Conservation (phyloP, 768 basidiomycete genomes). For the Trametes cinnabarina region DNA sequence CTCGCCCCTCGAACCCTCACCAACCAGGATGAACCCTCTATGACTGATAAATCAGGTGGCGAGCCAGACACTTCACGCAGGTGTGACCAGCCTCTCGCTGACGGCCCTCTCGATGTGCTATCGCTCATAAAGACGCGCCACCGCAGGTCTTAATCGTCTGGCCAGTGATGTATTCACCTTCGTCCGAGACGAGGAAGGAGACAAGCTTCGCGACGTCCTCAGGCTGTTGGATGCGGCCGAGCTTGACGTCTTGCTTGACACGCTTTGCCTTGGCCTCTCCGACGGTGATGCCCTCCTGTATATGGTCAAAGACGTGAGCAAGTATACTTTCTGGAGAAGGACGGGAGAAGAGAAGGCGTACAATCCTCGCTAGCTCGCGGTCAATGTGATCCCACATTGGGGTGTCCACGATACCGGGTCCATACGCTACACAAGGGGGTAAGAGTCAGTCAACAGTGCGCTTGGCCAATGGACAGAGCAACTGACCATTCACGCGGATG, state of each 20-base stretch:
- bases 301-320: neutral
- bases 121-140: slow-evolving; percentile 27
- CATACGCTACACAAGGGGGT: slow-evolving; percentile 23
- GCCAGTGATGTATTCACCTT: slow-evolving; percentile 34
- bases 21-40: too few species aligned
- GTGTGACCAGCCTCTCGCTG: too few species aligned
- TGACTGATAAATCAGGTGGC: too few species aligned
- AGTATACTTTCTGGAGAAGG: neutral
- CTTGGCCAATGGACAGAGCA: neutral
- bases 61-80: too few species aligned
- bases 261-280: slow-evolving; percentile 30
- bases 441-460: too few species aligned
- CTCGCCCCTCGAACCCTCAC: slow-evolving; percentile 2
- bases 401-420: slow-evolving; percentile 32
- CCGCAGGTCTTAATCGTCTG: slow-evolving; percentile 34
- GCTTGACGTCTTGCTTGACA: slow-evolving; percentile 30
- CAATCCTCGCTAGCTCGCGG: slow-evolving; percentile 29
- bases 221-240: slow-evolving; percentile 32
- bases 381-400: slow-evolving; percentile 36
- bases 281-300: slow-evolving; percentile 26
- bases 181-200: slow-evolving; percentile 33
- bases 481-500: slow-evolving; percentile 33
- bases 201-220: slow-evolving; percentile 36
- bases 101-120: neutral
- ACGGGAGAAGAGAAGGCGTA: slow-evolving; percentile 19